Percentiles rank a stretch among this genome's conserved stretches.
Evolutionary conservation across 2,329 filamentous ascomycete species (phyloP).

Genomic region (Myotisia sp.): DNA sequence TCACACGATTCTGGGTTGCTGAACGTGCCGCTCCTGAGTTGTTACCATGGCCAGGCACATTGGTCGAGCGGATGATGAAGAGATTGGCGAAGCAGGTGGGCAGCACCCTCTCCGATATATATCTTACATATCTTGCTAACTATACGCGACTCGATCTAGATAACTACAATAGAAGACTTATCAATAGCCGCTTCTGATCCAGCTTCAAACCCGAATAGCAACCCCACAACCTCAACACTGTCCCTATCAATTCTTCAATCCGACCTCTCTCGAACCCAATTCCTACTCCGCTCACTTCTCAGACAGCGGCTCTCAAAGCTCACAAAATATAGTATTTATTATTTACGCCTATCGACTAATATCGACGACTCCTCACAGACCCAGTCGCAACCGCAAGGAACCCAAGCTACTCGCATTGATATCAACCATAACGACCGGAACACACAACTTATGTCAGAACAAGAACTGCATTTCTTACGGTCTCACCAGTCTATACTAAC

Average conservation of each 20-base stretch:
- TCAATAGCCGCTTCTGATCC: conserved; percentile 32
- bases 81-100: conserved; percentile 49
- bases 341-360: conserved; percentile 21
- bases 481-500: conserved; percentile 74
- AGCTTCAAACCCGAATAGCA: conserved; percentile 25
- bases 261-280: conserved; percentile 88
- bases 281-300: conserved; percentile 68
- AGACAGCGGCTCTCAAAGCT: conserved; percentile 72
- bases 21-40: conserved; percentile 82
- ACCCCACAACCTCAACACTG: conserved; percentile 62
- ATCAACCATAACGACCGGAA: conserved; percentile 14
- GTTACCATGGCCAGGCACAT: conserved; percentile 58
- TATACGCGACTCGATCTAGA: conserved; percentile 23
- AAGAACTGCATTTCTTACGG: conserved; percentile 69
- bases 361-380: conserved; percentile 10
- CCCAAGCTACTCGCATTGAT: conserved; percentile 18
- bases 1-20: conserved; percentile 86
- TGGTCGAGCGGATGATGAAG: conserved; percentile 71
- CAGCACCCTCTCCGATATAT: neutral
- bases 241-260: conserved; percentile 90
- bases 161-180: conserved; percentile 53
- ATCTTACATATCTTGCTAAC: neutral
- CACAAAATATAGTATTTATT: conserved; percentile 38
- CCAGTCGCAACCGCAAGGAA: conserved; percentile 12
- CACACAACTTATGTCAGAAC: conserved; percentile 54